Evolutionary conservation across 306 rosid species (phyloP), one percentile per base, ranked within the genome.

Genomic region (Echinosophora koreensis): DNA sequence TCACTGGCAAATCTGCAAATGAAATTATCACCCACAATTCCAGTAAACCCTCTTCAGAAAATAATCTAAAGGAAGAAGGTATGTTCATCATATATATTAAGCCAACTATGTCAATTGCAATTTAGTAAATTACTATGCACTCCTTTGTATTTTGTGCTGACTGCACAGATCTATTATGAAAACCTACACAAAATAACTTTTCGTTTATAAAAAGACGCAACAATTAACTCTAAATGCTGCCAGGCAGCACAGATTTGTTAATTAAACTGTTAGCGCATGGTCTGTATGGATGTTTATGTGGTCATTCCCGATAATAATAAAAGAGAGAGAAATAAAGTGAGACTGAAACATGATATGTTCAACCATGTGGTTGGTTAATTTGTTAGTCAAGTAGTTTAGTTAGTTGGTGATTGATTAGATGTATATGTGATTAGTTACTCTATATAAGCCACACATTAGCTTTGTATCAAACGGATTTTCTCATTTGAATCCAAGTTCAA

Each of bases 61-160:
- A 55, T 54, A 79, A 52, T 28, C 32, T 34, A 9, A 70, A 27
- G 16, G 52, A 72, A 71, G 41, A 63, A 50, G 42, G 32, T 63
- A 14, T 5, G 8, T 63, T 71, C 73, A 71, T 18, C 22, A 41
- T 55, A 59, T n/a, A 41, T 51, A 58, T 41, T 58, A 71, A 39
- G 30, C 30, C 49, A 79, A 62, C 65, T 47, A 5, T 14, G 70
- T 38, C 13, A 37, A 37, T 41, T 27, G 59, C 58, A 39, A n/a
- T 55, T 27, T 22, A 22, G 22, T 22, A 22, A 0, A 22, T 22
- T 22, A 22, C 22, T 22, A 22, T 22, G 22, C 22, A 22, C 22
- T 22, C 22, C 22, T 22, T 22, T 22, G 22, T 22, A 22, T 22
- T 22, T 22, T 22, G 22, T 22, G 22, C 22, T 22, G 0, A 22